A percentile compares a stretch with the other conserved stretches of the same genome.
These are phyloP conservation scores for Oxytropis ochrocephala DNA, from an alignment of 306 rosid species.

Conservation along the genomic window DNA sequence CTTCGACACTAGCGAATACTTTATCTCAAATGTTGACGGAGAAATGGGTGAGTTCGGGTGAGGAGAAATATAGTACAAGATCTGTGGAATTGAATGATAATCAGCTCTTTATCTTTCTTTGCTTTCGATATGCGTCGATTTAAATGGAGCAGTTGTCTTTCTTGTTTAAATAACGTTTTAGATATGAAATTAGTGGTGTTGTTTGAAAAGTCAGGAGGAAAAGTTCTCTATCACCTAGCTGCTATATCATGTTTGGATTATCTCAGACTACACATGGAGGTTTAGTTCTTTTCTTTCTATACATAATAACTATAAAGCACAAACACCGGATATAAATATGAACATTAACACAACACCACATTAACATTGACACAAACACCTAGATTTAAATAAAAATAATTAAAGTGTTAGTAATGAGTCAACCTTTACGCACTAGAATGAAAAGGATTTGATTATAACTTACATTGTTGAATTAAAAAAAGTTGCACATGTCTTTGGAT, in stretches of 20 bases:
- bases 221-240: not conserved
- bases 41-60: not conserved
- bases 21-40: not conserved
- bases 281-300: not conserved
- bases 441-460: too few species aligned
- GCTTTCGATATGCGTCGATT: not conserved
- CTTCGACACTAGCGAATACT: not conserved
- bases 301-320: too few species aligned
- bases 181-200: not conserved
- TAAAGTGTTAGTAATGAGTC: too few species aligned
- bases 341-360: too few species aligned
- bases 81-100: not conserved
- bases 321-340: too few species aligned
- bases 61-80: slow-evolving; percentile 6
- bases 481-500: too few species aligned
- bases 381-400: too few species aligned
- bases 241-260: not conserved
- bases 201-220: not conserved
- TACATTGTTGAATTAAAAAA: too few species aligned
- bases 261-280: not conserved
- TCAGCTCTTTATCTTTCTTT: not conserved
- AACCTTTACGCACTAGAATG: too few species aligned
- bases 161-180: not conserved
- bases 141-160: not conserved
- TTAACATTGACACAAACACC: too few species aligned